phyloP scores from a whole-genome alignment of 495 filamentous ascomycete genomes.

The Hypomontagnella monticulosa region DNA sequence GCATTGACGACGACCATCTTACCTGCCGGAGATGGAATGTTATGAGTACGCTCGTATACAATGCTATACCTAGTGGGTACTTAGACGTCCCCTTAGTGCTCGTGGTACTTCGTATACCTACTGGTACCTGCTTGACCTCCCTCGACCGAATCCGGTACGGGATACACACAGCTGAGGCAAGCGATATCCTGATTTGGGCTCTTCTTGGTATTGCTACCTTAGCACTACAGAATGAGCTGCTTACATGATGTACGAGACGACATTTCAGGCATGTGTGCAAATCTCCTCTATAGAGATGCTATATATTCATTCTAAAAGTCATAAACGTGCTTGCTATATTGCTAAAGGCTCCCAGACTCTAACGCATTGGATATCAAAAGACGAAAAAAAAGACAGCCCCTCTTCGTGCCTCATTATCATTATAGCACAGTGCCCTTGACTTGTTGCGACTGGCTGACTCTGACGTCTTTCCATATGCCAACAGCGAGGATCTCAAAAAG shows the following conservation, averaged over 20 bases:
- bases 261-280: too few relatives aligned
- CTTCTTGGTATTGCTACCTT: too few relatives aligned
- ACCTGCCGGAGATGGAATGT: constrained; percentile 9
- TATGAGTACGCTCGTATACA: constrained; percentile 2
- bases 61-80: constrained; percentile 24
- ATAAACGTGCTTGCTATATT: too few relatives aligned
- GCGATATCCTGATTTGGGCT: too few relatives aligned
- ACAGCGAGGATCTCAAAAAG: constrained; percentile 55
- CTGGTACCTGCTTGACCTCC: too few relatives aligned
- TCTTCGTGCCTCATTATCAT: constrained; percentile 10
- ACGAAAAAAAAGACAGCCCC: neutral
- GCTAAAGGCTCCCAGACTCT: neutral
- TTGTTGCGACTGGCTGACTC: constrained; percentile 63
- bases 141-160: too few relatives aligned
- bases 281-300: too few relatives aligned
- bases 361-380: neutral
- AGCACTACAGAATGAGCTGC: too few relatives aligned
- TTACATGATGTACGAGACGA: too few relatives aligned
- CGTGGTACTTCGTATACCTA: too few relatives aligned
- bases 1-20: constrained; percentile 11
- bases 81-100: constrained; percentile 6
- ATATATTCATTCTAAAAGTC: too few relatives aligned
- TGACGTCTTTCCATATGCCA: constrained; percentile 59
- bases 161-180: too few relatives aligned
- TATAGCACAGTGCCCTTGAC: constrained; percentile 59